A percentile compares a stretch with the other conserved stretches of the same genome.
Evolutionary conservation across 163 green algal genomes (phyloP).

Genomic region (Trebouxiophyceae sp.): DNA sequence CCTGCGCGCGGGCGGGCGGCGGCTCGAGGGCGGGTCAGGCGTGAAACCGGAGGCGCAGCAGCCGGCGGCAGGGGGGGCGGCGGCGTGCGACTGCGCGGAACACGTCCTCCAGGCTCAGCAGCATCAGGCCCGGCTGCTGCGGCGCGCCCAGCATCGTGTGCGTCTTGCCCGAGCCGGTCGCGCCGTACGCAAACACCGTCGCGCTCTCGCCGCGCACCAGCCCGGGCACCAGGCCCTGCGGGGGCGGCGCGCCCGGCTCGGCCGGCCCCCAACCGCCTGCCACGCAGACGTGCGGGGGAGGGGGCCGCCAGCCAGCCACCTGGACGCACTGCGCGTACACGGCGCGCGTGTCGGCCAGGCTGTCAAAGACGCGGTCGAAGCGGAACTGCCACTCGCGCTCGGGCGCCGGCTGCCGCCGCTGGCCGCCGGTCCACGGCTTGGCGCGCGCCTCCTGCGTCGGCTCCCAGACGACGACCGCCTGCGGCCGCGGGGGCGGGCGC

Average conservation of each 20-base stretch:
- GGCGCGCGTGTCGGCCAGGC: slow-evolving; percentile 15
- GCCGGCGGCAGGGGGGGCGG: not conserved
- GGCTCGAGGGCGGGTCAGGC: not conserved
- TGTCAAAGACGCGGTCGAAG: slow-evolving; percentile 67
- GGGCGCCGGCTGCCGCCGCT: no score
- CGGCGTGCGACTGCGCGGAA: slow-evolving; percentile 26
- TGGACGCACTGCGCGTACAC: slow-evolving; percentile 15
- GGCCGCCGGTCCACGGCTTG: not conserved
- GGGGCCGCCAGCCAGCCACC: not conserved
- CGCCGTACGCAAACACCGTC: slow-evolving; percentile 78
- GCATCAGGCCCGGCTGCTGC: slow-evolving; percentile 71
- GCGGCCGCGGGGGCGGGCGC: no score
- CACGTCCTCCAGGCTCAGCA: slow-evolving; percentile 61
- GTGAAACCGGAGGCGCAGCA: no score
- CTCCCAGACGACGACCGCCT: slow-evolving; percentile 58
- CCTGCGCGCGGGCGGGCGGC: slow-evolving; percentile 16
- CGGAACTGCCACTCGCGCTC: slow-evolving; percentile 74
- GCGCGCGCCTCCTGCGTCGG: slow-evolving; percentile 38
- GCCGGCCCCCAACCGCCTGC: no score
- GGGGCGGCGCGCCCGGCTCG: slow-evolving; percentile 34
- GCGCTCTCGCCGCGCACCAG: slow-evolving; percentile 69
- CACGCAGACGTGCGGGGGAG: no score
- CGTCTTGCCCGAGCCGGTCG: slow-evolving; percentile 74
- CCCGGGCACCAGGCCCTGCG: slow-evolving; percentile 45
- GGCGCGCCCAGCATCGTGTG: slow-evolving; percentile 73